Evolutionary conservation across 148 eudicot genomes (phyloP).

Genomic region (Chenopodium album): DNA sequence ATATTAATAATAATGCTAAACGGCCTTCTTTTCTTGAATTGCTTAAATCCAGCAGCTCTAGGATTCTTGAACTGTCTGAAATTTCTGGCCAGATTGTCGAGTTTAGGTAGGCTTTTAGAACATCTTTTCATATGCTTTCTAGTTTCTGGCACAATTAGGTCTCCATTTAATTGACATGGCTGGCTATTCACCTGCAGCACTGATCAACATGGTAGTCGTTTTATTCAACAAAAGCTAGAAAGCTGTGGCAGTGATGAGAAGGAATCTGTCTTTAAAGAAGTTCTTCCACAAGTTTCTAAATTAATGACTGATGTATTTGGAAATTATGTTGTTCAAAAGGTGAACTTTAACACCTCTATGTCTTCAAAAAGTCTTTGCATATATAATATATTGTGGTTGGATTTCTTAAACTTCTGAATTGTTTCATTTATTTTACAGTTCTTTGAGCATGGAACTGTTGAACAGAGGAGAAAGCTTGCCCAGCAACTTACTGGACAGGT

Average conservation of each 20-base stretch:
- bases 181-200: constrained; percentile 36
- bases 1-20: constrained; percentile 21
- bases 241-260: constrained; percentile 58
- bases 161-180: neutral
- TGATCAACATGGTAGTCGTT: constrained; percentile 87
- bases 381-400: neutral
- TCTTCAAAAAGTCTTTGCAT: neutral
- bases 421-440: constrained; percentile 31
- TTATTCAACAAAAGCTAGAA: constrained; percentile 79
- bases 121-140: neutral
- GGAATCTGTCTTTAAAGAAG: constrained; percentile 61
- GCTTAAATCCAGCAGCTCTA: constrained; percentile 54
- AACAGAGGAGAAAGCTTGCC: constrained; percentile 49
- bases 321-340: constrained; percentile 85
- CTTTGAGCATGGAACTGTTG: constrained; percentile 49
- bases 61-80: constrained; percentile 59
- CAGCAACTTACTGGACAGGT: constrained; percentile 45
- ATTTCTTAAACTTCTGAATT: constrained; percentile 11
- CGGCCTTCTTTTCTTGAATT: constrained; percentile 49
- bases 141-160: neutral
- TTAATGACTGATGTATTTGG: constrained; percentile 82
- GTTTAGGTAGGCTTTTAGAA: constrained; percentile 44
- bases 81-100: constrained; percentile 65
- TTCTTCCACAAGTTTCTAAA: constrained; percentile 61
- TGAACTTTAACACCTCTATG: constrained; percentile 15